Evolutionary conservation across 208 protist species (phyloP), one percentile per base, ranked within the genome.

Genomic region (Acanthamoeba lenticulata): DNA sequence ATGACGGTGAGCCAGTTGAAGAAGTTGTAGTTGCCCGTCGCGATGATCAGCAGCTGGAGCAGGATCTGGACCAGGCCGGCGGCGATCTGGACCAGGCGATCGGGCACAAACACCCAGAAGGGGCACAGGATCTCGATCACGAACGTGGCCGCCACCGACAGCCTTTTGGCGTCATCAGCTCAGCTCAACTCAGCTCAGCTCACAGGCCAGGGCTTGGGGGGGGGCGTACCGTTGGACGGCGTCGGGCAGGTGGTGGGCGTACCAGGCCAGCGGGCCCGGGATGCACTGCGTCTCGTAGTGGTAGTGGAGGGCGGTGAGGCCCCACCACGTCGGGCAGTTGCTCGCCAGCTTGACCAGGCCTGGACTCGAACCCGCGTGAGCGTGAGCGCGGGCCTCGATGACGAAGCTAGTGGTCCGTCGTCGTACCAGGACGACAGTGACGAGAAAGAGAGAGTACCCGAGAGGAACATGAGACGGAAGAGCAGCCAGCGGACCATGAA

Each of bases 21-120:
- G 60, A 96, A 96, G 29, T 90, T 94, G 52, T 96, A 97, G 83
- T 97, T 97, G 11, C 96, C 96, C 34, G 96, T 97, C 9, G 96
- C 19, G 57, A 96, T 94, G 55, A 97, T 95, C 36, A 83, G 27
- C 5, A 90, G 6, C 81, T 90, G 95, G 34, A 94, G 83, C 29
- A 94, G 5, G 49, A 95, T 44, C 13, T 94, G 94, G 13, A 94
- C 21, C 2, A 96, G 45, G 17, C 74, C 47, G 49, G 95, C 93
- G 32, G 49, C 44, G 13, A 81, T 77, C 47, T 52, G 79, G 15
- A 85, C 91, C 44, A 67, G 19, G 44, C 94, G 55, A 45, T 93
- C 93, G 67, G 94, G 92, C 52, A 95, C 77, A 74, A 96, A 93
- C 3, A 96, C 72, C 45, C 85, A 74, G 45, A 94, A 94, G 21